Conservation (phyloP, 305 asterid species). For the Fraxinus sp. region DNA sequence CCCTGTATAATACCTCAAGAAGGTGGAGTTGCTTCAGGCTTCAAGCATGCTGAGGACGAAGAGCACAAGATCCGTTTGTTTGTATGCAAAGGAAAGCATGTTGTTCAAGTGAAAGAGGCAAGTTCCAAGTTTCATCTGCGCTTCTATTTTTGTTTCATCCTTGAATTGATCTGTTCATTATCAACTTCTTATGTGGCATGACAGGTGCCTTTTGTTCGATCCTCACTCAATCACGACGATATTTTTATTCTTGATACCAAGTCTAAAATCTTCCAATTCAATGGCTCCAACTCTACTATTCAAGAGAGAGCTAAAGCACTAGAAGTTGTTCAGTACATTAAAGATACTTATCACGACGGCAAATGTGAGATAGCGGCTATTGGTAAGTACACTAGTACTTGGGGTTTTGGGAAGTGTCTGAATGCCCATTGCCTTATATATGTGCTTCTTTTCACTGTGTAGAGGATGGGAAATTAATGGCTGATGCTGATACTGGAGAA, state of each 20-base stretch:
- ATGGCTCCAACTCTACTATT: slow-evolving; percentile 68
- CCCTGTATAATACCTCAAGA: slow-evolving; percentile 97
- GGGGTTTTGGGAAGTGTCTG: slow-evolving; percentile 11
- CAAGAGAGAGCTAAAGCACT: slow-evolving; percentile 99
- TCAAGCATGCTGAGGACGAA: slow-evolving; percentile 77
- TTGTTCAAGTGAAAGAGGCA: slow-evolving; percentile 92
- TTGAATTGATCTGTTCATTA: slow-evolving; percentile 11
- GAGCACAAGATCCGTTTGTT: slow-evolving; percentile 74
- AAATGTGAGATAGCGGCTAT: slow-evolving; percentile 92
- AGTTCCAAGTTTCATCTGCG: slow-evolving; percentile 31
- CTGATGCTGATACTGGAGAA: slow-evolving; percentile 96
- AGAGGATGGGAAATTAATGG: slow-evolving; percentile 98
- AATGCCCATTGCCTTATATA: slow-evolving; percentile 21
- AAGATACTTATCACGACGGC: slow-evolving; percentile 93
- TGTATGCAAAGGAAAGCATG: slow-evolving; percentile 94
- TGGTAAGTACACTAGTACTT: slow-evolving; percentile 53
- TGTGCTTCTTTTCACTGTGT: slow-evolving; percentile 35
- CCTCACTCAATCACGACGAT: slow-evolving; percentile 93
- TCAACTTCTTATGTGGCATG: slow-evolving; percentile 21
- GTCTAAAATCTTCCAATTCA: slow-evolving; percentile 39
- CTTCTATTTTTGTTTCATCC: slow-evolving; percentile 20
- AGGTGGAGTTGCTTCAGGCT: slow-evolving; percentile 94
- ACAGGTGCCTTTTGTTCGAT: slow-evolving; percentile 85
- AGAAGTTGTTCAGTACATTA: slow-evolving; percentile 97
- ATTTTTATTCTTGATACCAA: slow-evolving; percentile 85